Evolutionary conservation across 1,284 basidiomycete genomes (phyloP).

Genomic region (Takashimella tepidaria): DNA sequence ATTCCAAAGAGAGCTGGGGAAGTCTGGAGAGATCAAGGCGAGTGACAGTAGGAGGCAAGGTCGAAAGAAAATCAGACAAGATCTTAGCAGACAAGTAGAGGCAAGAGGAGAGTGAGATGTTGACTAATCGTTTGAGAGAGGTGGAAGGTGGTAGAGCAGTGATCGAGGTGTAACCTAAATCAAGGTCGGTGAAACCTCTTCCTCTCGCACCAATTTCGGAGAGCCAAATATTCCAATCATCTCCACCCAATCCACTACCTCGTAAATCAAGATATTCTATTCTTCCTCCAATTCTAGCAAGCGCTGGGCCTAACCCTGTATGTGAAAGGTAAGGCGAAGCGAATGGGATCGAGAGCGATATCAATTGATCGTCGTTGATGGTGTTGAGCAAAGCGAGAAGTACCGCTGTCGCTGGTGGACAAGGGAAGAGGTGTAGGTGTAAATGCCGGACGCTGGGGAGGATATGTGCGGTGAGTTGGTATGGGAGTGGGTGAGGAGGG

Average conservation of each 20-base stretch:
- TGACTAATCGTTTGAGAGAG: constrained; percentile 9
- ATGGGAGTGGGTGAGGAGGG: constrained; percentile 14
- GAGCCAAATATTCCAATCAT: constrained; percentile 14
- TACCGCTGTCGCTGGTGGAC: not conserved
- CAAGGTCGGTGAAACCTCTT: constrained; percentile 18
- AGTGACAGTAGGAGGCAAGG: constrained; percentile 19
- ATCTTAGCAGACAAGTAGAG: constrained; percentile 7
- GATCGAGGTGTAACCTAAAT: constrained; percentile 30
- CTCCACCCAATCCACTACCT: constrained; percentile 17
- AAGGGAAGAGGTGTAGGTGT: constrained; percentile 23
- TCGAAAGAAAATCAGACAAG: constrained; percentile 18
- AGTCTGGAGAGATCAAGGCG: constrained; percentile 27
- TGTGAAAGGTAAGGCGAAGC: constrained; percentile 19
- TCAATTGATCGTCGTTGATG: constrained; percentile 21
- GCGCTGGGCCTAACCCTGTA: constrained; percentile 13
- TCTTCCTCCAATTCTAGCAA: constrained; percentile 17
- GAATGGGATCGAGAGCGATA: constrained; percentile 24
- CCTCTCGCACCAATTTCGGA: constrained; percentile 10
- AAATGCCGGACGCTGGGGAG: constrained; percentile 25
- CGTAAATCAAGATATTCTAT: constrained; percentile 29
- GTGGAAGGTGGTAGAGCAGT: constrained; percentile 10
- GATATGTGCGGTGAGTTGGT: constrained; percentile 9
- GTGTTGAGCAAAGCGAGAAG: constrained; percentile 14
- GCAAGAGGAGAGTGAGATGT: constrained; percentile 26
- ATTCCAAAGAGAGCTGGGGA: constrained; percentile 20